phyloP scores from a whole-genome alignment of 2,329 filamentous ascomycete genomes.

The Laburnicola sp. region DNA sequence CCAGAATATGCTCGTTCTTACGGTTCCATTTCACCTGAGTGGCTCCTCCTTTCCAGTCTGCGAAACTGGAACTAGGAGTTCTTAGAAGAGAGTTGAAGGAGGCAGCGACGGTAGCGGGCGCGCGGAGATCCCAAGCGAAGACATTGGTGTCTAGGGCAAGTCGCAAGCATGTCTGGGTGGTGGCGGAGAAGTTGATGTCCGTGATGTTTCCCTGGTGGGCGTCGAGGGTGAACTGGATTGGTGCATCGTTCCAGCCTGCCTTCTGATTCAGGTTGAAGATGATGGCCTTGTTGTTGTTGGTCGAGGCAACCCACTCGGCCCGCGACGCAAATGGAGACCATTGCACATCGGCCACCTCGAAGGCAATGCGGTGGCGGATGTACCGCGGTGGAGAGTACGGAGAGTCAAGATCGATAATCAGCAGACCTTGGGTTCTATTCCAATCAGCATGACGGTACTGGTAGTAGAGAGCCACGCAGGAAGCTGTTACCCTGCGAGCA shows the following conservation, averaged over 20 bases:
- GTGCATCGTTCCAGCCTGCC: slow-evolving; percentile 64
- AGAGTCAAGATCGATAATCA: slow-evolving; percentile 89
- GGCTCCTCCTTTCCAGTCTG: slow-evolving; percentile 90
- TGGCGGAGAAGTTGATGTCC: slow-evolving; percentile 96
- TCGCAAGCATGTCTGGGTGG: slow-evolving; percentile 84
- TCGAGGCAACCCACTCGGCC: slow-evolving; percentile 92
- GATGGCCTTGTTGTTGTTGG: slow-evolving; percentile 89
- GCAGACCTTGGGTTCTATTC: slow-evolving; percentile 74
- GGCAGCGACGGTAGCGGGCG: slow-evolving; percentile 70
- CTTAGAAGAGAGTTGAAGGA: slow-evolving; percentile 10
- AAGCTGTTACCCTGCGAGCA: slow-evolving; percentile 70
- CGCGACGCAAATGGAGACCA: slow-evolving; percentile 92
- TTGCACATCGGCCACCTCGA: slow-evolving; percentile 93
- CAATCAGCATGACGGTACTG: not conserved
- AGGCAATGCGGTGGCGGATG: slow-evolving; percentile 83
- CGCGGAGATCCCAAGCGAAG: slow-evolving; percentile 86
- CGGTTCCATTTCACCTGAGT: slow-evolving; percentile 96
- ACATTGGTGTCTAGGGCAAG: slow-evolving; percentile 93
- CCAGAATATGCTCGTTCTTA: slow-evolving; percentile 81
- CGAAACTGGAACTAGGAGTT: slow-evolving; percentile 61
- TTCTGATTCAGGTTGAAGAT: slow-evolving; percentile 81
- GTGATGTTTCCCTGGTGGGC: slow-evolving; percentile 88
- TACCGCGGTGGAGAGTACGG: slow-evolving; percentile 85
- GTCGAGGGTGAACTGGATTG: slow-evolving; percentile 85
- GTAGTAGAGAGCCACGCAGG: slow-evolving; percentile 5